Conservation (phyloP, 805 yeast species). For the Saturnispora mendoncae region DNA sequence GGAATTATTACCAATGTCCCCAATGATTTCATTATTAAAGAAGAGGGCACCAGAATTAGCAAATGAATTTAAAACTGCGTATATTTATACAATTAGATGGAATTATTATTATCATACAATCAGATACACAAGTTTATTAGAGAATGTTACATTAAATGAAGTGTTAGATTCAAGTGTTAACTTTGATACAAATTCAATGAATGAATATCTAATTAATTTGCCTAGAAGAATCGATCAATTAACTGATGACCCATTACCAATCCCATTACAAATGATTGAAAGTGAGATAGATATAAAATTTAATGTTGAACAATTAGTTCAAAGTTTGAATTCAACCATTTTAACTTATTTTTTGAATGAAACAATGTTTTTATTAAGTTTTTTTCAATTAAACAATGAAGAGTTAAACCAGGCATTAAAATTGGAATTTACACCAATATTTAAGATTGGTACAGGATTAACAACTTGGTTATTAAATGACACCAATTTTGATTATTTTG, state of each 20-base stretch:
- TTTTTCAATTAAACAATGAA: constrained; percentile 43
- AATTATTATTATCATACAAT: constrained; percentile 75
- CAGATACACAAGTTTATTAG: constrained; percentile 64
- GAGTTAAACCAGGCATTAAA: constrained; percentile 38
- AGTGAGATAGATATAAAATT: constrained; percentile 37
- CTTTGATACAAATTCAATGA: constrained; percentile 22
- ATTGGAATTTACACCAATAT: constrained; percentile 46
- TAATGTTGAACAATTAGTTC: constrained; percentile 65
- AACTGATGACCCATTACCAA: constrained; percentile 46
- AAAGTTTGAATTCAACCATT: constrained; percentile 64
- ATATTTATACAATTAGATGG: constrained; percentile 87
- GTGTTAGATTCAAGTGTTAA: constrained; percentile 38
- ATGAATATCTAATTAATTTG: constrained; percentile 48
- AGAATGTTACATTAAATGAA: constrained; percentile 45
- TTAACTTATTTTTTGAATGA: constrained; percentile 73
- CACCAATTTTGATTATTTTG: constrained; percentile 60
- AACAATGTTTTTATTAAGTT: constrained; percentile 61
- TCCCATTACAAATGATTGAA: constrained; percentile 69
- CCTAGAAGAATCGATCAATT: constrained; percentile 56
- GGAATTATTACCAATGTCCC: constrained; percentile 52
- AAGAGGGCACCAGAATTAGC: constrained; percentile 55
- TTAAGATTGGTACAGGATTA: constrained; percentile 40
- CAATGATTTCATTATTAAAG: constrained; percentile 49
- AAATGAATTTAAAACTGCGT: constrained; percentile 66
- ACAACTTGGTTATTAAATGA: constrained; percentile 33